Evolutionary conservation across 495 filamentous ascomycete genomes (phyloP).

Genomic region (Filosporella fistucella): DNA sequence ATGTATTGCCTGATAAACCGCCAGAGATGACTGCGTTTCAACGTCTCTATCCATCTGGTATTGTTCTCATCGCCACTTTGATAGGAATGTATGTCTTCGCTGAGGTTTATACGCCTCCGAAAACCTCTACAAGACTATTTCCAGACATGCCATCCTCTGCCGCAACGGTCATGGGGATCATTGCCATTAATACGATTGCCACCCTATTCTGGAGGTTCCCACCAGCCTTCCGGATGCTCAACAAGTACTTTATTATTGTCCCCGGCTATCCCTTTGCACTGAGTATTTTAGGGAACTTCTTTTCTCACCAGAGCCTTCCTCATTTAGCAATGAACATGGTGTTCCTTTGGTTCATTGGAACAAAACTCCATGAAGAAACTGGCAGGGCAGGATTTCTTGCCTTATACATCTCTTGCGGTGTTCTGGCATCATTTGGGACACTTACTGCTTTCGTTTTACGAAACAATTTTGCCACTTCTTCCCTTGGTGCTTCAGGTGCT

Average conservation of each 20-base stretch:
- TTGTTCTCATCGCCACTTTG: constrained; percentile 49
- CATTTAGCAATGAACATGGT: constrained; percentile 75
- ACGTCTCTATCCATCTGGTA: constrained; percentile 61
- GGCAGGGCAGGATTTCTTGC: constrained; percentile 81
- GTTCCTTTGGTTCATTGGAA: constrained; percentile 45
- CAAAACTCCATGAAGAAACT: constrained; percentile 73
- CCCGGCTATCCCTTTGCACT: constrained; percentile 63
- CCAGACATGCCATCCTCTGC: constrained; percentile 73
- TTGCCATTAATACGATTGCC: constrained; percentile 59
- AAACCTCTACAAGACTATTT: constrained; percentile 53
- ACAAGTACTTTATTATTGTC: constrained; percentile 70
- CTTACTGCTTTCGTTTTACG: constrained; percentile 54
- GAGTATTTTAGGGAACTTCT: constrained; percentile 63
- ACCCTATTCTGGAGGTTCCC: constrained; percentile 65
- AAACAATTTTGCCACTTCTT: constrained; percentile 41
- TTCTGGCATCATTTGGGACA: constrained; percentile 58
- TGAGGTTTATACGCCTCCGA: constrained; percentile 58
- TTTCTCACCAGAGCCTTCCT: constrained; percentile 67
- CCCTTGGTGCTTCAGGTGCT: constrained; percentile 72
- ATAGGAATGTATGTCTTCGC: constrained; percentile 50
- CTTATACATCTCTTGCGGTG: constrained; percentile 66
- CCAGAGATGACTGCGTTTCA: constrained; percentile 44
- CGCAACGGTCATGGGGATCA: constrained; percentile 67
- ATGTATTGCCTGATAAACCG: constrained; percentile 22
- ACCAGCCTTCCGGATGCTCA: constrained; percentile 66